These are phyloP conservation scores for Ustilago hordei DNA, from an alignment of 1,284 basidiomycete species.

Conservation along the genomic window DNA sequence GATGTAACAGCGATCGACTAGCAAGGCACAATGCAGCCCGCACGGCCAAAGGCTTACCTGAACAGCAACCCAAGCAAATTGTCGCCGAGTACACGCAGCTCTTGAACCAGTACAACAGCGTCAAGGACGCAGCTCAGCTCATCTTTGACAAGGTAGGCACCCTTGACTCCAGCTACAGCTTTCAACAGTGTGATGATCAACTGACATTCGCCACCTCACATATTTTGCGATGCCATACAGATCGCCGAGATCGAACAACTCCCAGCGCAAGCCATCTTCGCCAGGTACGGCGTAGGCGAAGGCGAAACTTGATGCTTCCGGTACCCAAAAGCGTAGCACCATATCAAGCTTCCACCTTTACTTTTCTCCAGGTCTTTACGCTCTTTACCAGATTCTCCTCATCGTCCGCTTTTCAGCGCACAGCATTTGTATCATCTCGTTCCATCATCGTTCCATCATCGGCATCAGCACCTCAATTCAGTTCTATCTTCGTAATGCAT, in stretches of 20 bases:
- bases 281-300: slow-evolving; percentile 30
- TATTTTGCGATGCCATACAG: neutral
- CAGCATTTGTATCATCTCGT: neutral
- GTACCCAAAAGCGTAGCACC: too few relatives aligned
- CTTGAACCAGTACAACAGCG: slow-evolving; percentile 41
- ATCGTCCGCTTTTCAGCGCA: neutral
- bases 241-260: slow-evolving; percentile 48
- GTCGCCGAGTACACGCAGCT: slow-evolving; percentile 38
- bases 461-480: neutral
- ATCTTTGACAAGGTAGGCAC: slow-evolving; percentile 41
- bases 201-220: too few relatives aligned
- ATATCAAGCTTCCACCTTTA: too few relatives aligned
- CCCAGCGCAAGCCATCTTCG: slow-evolving; percentile 29
- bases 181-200: too few relatives aligned
- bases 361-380: neutral
- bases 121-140: slow-evolving; percentile 41
- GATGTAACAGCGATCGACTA: slow-evolving; percentile 14
- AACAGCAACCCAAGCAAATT: slow-evolving; percentile 32
- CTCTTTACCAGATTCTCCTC: neutral
- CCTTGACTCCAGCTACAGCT: neutral
- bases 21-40: slow-evolving; percentile 29
- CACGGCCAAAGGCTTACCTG: slow-evolving; percentile 3
- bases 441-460: neutral
- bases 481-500: neutral
- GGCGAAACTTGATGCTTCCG: slow-evolving; percentile 2